Conservation (phyloP, 306 rosid genomes). For the Trichosanthes cucumerina region DNA sequence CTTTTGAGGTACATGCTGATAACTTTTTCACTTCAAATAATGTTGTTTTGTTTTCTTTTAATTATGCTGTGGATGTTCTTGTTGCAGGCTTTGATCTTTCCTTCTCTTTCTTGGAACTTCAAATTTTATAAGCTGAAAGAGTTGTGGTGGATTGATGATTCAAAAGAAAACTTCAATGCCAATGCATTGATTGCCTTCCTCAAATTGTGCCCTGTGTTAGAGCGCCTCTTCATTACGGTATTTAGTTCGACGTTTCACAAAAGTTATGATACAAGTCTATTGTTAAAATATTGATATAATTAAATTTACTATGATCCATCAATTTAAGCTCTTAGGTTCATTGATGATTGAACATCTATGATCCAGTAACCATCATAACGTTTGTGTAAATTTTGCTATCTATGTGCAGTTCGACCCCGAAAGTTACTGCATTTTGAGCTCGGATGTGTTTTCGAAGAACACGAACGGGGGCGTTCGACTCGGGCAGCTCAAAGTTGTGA, state of each 20-base stretch:
- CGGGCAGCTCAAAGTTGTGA: conserved; percentile 29
- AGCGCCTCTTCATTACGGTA: conserved; percentile 43
- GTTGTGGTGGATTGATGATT: conserved; percentile 59
- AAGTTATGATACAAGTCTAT: no score
- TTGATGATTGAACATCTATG: not conserved
- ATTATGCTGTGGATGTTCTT: not conserved
- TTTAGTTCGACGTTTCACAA: not conserved
- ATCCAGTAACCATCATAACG: not conserved
- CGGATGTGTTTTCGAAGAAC: conserved; percentile 16
- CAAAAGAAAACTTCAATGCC: conserved; percentile 23
- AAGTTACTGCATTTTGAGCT: conserved; percentile 19
- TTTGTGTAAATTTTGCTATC: not conserved
- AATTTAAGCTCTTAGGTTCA: not conserved
- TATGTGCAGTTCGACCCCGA: conserved; percentile 37
- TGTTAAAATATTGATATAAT: no score
- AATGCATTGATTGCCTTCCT: conserved; percentile 42
- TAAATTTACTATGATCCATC: not conserved
- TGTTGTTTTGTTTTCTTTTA: not conserved
- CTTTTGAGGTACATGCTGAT: conserved; percentile 42
- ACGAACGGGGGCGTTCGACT: conserved; percentile 15
- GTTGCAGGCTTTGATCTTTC: conserved; percentile 58
- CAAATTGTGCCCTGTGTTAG: conserved; percentile 52
- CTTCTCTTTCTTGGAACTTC: conserved; percentile 46
- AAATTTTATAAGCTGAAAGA: conserved; percentile 53
- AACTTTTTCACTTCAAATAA: not conserved